Base-by-base conservation (phyloP, 257 asterid genomes). In the Jacaranda mimosifolia region DNA sequence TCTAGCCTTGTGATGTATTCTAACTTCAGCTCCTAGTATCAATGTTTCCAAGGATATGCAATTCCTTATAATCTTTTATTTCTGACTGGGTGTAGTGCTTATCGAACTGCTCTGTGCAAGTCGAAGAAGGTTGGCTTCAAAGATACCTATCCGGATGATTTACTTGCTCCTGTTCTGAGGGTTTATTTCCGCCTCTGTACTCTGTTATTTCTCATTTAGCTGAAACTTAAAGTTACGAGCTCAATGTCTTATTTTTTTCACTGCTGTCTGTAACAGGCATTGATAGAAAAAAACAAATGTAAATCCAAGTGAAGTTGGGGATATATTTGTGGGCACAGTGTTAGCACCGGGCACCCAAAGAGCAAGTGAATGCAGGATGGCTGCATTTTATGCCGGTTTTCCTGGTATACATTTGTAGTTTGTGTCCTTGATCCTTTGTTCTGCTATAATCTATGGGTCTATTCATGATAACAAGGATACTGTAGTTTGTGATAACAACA, bases 291-390 rank as follows among this genome's bases (percentile, higher is more conserved):
- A 91, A 77, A 83, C 99, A 53, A 93, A 90, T 75, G 60, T 96
- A 72, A 90, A 82, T 79, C 98, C 98, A 74, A 78, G 83, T 88
- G 99, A 96, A 84, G 95, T 96, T 63, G 99, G 99, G 78, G 99
- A 96, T 78, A 91, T 96, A 79, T 94, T 96, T 80, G 99, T 96
- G 59, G 99, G 99, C 77, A 80, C 98, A 0, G 99, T 96, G 70
- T 77, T 96, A 84, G 99, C 99, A 10, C 97, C 97, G 1, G 99
- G 99, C 46, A 88, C 99, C 76, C 97, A 90, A 79, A 87, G 99
- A 86, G 99, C 99, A 51, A 91, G 96, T 62, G 99, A 96, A 82
- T 96, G 99, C 89, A 91, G 99, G 79, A 96, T 93, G 97, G 99
- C 99, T 88, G 97, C 98, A 63, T 96, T 96, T 79, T 96, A 89